Evolutionary conservation across 192 early-diverging fungal species (phyloP), one percentile per base, ranked within the genome.

Genomic region (Coemansia sp.): DNA sequence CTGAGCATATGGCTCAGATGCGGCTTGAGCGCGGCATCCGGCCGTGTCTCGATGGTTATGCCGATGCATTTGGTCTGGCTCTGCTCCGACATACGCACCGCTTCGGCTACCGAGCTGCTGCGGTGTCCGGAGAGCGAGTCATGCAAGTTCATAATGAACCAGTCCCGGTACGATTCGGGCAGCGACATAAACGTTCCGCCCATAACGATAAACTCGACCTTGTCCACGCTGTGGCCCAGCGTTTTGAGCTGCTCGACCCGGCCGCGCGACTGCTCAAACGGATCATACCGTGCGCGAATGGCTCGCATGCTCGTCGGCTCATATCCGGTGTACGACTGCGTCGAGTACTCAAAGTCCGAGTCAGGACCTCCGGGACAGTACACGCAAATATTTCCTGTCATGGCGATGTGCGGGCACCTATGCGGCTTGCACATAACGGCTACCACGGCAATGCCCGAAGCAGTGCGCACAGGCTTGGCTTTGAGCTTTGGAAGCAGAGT

Each of bases 271-370:
- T 99, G 97, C 72, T 99, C 97, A 59, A 88, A 94, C 6, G 97
- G 97, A 73, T 98, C 89, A 68, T 99, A 99, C 23, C 97, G 85
- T n/a, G 97, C 93, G 14, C 97, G 84, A 57, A 99, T 99, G 4
- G 97, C 97, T 34, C 97, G 89, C 97, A 99, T 99, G 57, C 88
- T 91, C 2, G 97, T 99, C 4, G 97, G 97, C 71, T 99, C 97
- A 77, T 98, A 99, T 28, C 97, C 97, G 21, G 97, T 99, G 63
- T 99, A 99, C n/a, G 96, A 98, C 75, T 99, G 97, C 49, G 97
- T 99, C 47, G 94, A 96, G 80, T 99, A 99, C 81, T 99, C 97
- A 72, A 99, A 99, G 73, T 99, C 97, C 5, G 94, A 97, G 71
- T 99, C 97, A 3, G 97, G 97, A 1, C 97, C 97, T 52, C 96